A percentile compares a stretch with the other conserved stretches of the same genome.
Conservation (phyloP, 495 filamentous ascomycete genomes). For the Cudoniella acicularis region DNA sequence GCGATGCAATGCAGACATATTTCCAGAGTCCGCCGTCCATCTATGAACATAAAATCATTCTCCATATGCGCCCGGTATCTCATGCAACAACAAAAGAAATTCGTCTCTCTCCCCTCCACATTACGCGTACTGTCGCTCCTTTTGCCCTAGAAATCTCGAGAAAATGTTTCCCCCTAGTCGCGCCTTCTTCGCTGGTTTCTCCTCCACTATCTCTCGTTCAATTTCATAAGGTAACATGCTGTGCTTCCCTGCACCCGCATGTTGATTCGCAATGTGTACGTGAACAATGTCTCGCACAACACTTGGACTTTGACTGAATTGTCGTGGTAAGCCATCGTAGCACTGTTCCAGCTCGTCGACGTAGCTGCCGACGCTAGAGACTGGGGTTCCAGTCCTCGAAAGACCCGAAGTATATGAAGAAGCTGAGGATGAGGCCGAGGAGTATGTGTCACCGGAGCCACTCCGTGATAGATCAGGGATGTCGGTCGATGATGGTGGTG, state of each 20-base stretch:
- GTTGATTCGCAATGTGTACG: conserved; percentile 7
- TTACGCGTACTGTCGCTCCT: conserved; percentile 3
- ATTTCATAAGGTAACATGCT: conserved; percentile 27
- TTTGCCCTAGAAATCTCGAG: conserved; percentile 15
- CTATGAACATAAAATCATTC: neutral
- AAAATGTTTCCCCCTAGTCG: conserved; percentile 18
- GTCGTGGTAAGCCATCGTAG: neutral
- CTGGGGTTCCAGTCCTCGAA: conserved; percentile 21
- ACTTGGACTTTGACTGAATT: neutral
- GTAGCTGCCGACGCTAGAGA: conserved; percentile 22
- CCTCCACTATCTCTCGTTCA: conserved; percentile 17
- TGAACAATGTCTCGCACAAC: conserved; percentile 12
- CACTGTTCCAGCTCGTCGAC: conserved; percentile 10
- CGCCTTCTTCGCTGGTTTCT: conserved; percentile 23
- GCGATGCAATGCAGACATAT: neutral
- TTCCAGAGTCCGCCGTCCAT: neutral
- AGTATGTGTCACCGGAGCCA: conserved; percentile 11
- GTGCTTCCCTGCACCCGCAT: conserved; percentile 7
- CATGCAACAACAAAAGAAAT: conserved; percentile 11
- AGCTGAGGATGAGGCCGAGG: conserved; percentile 14
- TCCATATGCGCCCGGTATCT: no score
- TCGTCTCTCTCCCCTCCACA: neutral
- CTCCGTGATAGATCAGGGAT: conserved; percentile 23
- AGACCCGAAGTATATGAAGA: conserved; percentile 16
- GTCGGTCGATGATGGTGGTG: conserved; percentile 23